phyloP scores from a whole-genome alignment of 495 filamentous ascomycete genomes.

The Glutinoglossum americanum region DNA sequence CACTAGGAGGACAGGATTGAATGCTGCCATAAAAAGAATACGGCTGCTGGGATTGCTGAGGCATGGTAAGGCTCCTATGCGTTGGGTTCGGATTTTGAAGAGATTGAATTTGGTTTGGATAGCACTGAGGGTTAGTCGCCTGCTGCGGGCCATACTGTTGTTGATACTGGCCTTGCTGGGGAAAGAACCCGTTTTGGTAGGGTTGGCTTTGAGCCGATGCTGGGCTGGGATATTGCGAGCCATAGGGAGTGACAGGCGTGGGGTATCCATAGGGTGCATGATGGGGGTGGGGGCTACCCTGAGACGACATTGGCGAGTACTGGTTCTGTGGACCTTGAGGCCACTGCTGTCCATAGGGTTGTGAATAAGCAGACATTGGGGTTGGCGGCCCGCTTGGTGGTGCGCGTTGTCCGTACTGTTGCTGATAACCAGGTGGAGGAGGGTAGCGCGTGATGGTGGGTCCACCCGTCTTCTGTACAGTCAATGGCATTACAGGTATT shows the following conservation, averaged over 20 bases:
- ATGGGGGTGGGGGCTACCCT: neutral
- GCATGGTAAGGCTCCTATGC: neutral
- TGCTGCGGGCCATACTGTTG: slow-evolving; percentile 4
- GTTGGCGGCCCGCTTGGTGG: neutral
- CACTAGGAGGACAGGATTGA: neutral
- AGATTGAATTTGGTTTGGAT: neutral
- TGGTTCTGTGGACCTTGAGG: neutral
- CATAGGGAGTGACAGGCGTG: slow-evolving; percentile 16
- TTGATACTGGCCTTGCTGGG: slow-evolving; percentile 6
- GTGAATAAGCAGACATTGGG: slow-evolving; percentile 1
- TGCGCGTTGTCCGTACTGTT: neutral
- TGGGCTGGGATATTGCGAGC: neutral
- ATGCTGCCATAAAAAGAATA: neutral
- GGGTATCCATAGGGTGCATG: neutral
- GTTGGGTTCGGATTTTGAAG: neutral
- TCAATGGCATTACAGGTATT: neutral
- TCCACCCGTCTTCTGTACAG: neutral
- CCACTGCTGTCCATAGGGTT: neutral
- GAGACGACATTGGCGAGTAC: neutral
- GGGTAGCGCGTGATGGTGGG: neutral
- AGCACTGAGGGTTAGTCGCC: neutral
- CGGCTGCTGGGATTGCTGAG: neutral
- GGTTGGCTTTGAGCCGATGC: slow-evolving; percentile 6
- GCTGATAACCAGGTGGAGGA: neutral
- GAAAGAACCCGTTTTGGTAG: slow-evolving; percentile 4